These are phyloP conservation scores for Jatropha podagrica DNA, from an alignment of 441 rosid species.

Conservation along the genomic window DNA sequence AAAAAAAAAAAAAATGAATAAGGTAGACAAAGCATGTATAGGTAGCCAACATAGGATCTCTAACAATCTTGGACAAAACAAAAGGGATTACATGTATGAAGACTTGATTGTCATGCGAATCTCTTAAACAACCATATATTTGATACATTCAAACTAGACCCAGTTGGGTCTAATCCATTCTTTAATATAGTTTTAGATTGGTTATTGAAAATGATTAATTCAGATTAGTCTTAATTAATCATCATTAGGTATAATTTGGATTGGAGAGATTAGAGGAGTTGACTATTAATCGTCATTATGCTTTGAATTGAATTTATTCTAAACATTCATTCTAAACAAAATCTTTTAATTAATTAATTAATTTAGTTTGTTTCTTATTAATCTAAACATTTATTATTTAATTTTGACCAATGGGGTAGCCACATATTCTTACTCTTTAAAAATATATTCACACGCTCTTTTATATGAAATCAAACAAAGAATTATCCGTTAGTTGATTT, in stretches of 20 bases:
- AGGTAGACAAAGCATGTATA: background rate
- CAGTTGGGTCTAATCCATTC: conserved; percentile 34
- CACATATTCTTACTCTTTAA: no score
- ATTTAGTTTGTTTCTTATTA: no score
- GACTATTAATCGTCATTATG: background rate
- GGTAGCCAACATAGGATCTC: background rate
- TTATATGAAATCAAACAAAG: no score
- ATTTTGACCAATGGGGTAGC: no score
- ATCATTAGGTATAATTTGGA: background rate
- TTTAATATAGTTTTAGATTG: conserved; percentile 19
- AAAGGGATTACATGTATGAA: background rate
- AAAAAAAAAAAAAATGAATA: background rate
- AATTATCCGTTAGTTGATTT: no score
- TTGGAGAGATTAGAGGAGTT: background rate
- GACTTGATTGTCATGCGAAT: conserved; percentile 27
- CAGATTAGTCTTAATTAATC: no score
- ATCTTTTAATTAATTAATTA: no score
- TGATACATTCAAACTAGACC: conserved; percentile 34
- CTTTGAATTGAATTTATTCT: no score
- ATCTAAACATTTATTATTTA: no score
- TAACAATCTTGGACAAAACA: background rate
- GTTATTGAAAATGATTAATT: background rate
- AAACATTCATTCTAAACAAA: no score
- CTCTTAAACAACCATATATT: conserved; percentile 29
- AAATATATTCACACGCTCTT: no score